Conservation (phyloP, 2,329 filamentous ascomycete species). For the Ophiocordyceps robertsii region DNA sequence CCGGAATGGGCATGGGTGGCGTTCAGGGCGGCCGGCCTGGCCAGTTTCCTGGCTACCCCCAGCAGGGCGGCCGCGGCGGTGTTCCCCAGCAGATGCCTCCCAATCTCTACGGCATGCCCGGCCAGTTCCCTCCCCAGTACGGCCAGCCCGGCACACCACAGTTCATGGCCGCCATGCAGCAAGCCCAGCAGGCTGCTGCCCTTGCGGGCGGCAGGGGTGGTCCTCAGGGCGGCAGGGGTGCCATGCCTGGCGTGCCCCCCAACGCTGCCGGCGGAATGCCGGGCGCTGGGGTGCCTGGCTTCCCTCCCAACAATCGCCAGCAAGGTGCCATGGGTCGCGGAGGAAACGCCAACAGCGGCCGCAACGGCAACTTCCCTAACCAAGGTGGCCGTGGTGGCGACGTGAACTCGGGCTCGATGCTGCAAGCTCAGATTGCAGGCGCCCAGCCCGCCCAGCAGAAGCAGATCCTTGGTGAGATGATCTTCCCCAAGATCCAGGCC, state of each 20-base stretch:
- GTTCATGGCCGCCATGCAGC: conserved; percentile 72
- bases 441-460: conserved; percentile 71
- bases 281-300: conserved; percentile 40
- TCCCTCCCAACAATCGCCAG: conserved; percentile 42
- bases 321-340: conserved; percentile 36
- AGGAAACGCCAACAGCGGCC: conserved; percentile 23
- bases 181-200: conserved; percentile 50
- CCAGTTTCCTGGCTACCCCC: conserved; percentile 75
- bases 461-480: conserved; percentile 93
- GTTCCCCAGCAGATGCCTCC: conserved; percentile 79
- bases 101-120: conserved; percentile 70
- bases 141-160: conserved; percentile 69
- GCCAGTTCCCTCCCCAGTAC: conserved; percentile 70
- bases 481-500: conserved; percentile 96
- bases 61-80: conserved; percentile 78
- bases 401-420: conserved; percentile 19
- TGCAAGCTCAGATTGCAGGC: conserved; percentile 44
- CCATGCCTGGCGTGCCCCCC: conserved; percentile 62
- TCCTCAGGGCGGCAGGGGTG: conserved; percentile 56
- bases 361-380: conserved; percentile 28
- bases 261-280: conserved; percentile 37
- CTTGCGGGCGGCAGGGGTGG: conserved; percentile 49
- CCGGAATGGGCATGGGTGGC: conserved; percentile 51
- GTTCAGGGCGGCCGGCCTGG: conserved; percentile 72
- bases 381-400: conserved; percentile 35